Evolutionary conservation across 371 early-diverging fungal species (phyloP).

Genomic region (Mortierella sp.): DNA sequence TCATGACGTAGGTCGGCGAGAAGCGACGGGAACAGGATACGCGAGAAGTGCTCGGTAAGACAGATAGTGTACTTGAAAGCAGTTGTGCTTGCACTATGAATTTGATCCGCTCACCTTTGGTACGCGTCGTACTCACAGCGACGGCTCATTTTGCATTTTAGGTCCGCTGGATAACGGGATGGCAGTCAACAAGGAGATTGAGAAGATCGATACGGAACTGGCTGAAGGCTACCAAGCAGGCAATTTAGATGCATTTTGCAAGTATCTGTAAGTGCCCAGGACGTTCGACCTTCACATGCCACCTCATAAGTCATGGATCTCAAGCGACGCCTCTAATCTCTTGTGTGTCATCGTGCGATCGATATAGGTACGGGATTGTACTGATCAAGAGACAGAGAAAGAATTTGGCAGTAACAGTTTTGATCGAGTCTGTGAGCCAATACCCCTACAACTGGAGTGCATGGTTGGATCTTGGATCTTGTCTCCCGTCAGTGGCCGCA

Average conservation of each 20-base stretch:
- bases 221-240: slow-evolving; percentile 57
- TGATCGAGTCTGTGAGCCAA: slow-evolving; percentile 75
- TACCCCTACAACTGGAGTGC: slow-evolving; percentile 94
- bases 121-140: neutral
- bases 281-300: neutral
- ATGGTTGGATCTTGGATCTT: slow-evolving; percentile 84
- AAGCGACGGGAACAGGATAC: slow-evolving; percentile 72
- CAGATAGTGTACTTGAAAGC: neutral
- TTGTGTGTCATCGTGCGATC: neutral
- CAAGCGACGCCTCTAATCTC: neutral
- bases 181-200: slow-evolving; percentile 66
- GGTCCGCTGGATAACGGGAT: slow-evolving; percentile 63
- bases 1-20: slow-evolving; percentile 67
- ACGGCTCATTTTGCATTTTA: slow-evolving; percentile 14
- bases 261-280: slow-evolving; percentile 70
- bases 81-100: too few relatives aligned
- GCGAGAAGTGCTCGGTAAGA: slow-evolving; percentile 68
- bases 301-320: neutral
- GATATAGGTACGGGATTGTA: slow-evolving; percentile 72
- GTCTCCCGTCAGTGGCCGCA: slow-evolving; percentile 65
- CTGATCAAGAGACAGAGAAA: slow-evolving; percentile 63
- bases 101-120: neutral
- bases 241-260: slow-evolving; percentile 75
- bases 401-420: slow-evolving; percentile 67
- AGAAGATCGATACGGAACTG: slow-evolving; percentile 65